phyloP scores from a whole-genome alignment of 768 basidiomycete genomes.

The Termitomyces titanicus region DNA sequence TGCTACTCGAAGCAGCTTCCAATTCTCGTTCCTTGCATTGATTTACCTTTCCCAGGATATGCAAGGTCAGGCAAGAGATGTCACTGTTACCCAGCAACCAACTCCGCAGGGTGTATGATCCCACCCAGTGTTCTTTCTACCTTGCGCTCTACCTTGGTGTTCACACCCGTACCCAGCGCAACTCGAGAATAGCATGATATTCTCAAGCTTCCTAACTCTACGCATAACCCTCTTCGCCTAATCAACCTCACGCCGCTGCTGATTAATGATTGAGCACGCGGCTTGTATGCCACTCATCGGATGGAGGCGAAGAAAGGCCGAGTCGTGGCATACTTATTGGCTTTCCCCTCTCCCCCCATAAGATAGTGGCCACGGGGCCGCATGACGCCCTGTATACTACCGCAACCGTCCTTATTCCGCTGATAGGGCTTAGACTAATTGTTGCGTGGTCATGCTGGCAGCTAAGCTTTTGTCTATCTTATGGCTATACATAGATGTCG shows the following conservation, averaged over 20 bases:
- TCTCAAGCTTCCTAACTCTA: not conserved
- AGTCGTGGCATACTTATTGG: not conserved
- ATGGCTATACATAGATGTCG: not conserved
- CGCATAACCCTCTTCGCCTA: not conserved
- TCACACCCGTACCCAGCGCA: not conserved
- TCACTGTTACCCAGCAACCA: slow-evolving; percentile 63
- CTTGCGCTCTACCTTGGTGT: not conserved
- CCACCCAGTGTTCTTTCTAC: not conserved
- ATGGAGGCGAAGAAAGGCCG: not conserved
- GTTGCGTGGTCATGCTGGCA: not conserved
- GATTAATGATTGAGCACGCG: not conserved
- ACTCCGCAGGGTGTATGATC: slow-evolving; percentile 65
- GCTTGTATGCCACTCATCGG: not conserved
- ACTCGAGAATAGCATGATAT: not conserved
- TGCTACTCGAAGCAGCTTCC: not conserved
- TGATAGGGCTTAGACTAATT: not conserved
- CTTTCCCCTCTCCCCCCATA: not conserved
- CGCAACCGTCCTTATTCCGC: not conserved
- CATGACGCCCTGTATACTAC: not conserved
- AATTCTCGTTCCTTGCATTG: not conserved
- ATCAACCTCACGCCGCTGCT: not conserved
- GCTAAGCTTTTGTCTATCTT: not conserved
- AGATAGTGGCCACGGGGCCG: not conserved
- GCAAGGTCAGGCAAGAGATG: slow-evolving; percentile 60
- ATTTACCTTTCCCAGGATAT: slow-evolving; percentile 41